Evolutionary conservation across 2,329 filamentous ascomycete species (phyloP), one percentile per base, ranked within the genome.

Genomic region (Exserohilum rostratum): DNA sequence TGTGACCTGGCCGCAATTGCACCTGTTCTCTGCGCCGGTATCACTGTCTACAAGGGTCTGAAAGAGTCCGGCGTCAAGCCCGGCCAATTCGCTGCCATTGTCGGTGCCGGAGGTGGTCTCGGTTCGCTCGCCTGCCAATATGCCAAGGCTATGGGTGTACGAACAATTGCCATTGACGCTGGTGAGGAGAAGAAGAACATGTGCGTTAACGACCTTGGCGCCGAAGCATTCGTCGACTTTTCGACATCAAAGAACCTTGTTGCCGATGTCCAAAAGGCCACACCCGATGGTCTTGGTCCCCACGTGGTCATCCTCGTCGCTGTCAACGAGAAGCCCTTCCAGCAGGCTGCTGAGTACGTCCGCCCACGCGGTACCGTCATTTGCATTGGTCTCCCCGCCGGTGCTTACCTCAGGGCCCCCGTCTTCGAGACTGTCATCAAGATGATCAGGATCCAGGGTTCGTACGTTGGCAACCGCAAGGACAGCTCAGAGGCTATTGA

Each of bases 371-470:
- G 93, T 55, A 84, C 86, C 34, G 90, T 97, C 70, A 85, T 97
- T 60, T 93, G 90, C 78, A 95, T 98, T 69, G 93, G 93, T 70
- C 82, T 97, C 22, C 93, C 93, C 5, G 88, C 90, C 33, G 83
- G 87, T 61, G 71, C 93, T 2, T 90, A 83, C 77, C 83, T 97
- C 61, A 85, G 85, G 66, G 92, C 93, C 1, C 90, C 91, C 34
- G 92, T 97, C 50, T 96, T 97, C 75, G 88, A 93, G 72, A 91
- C 89, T 6, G 93, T 97, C 59, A 83, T 93, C 71, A 83, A 88
- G 78, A 96, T 96, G 91, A 87, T 97, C 80, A 87, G 78, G 68
- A 97, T 98, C 82, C 90, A 90, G 81, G 93, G 93, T 57, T 67
- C 64, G 6, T 97, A 97, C 74, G 93, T 98, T 64, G 93, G 93